Evolutionary conservation across 1,284 basidiomycete genomes (phyloP).

Genomic region (Tilletia caries): DNA sequence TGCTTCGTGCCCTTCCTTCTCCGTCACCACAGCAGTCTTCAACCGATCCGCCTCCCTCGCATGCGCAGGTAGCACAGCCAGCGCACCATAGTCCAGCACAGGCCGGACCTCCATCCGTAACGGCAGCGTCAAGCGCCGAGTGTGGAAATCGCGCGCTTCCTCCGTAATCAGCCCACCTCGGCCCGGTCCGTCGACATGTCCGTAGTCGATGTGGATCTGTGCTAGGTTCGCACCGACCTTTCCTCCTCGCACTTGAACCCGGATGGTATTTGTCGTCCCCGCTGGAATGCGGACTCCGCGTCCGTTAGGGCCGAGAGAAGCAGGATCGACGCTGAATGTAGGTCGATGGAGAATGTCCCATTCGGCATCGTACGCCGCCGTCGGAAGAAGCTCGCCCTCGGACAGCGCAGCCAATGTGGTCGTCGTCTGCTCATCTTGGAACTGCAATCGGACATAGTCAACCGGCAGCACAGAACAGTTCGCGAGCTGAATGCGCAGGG

Average conservation of each 20-base stretch:
- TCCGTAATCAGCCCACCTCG: conserved; percentile 49
- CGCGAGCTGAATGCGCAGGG: conserved; percentile 76
- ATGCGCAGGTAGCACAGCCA: conserved; percentile 26
- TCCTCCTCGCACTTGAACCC: conserved; percentile 74
- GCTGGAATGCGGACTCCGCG: background rate
- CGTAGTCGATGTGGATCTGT: conserved; percentile 77
- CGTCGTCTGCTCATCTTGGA: conserved; percentile 80
- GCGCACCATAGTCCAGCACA: conserved; percentile 69
- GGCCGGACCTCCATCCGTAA: conserved; percentile 87
- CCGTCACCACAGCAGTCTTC: conserved; percentile 25
- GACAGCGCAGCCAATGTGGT: conserved; percentile 71
- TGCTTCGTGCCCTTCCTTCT: conserved; percentile 24
- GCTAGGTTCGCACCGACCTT: conserved; percentile 82
- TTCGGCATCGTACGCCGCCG: conserved; percentile 86
- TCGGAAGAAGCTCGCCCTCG: conserved; percentile 70
- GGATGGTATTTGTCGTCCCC: conserved; percentile 67
- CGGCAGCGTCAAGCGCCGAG: conserved; percentile 76
- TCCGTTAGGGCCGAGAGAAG: background rate
- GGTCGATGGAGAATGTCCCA: conserved; percentile 73
- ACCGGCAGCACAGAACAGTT: conserved; percentile 74
- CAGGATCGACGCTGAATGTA: conserved; percentile 70
- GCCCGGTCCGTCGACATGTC: conserved; percentile 61
- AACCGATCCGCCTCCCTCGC: conserved; percentile 21
- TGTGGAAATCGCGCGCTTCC: conserved; percentile 64
- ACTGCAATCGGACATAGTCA: conserved; percentile 77